A percentile compares a stretch with the other conserved stretches of the same genome.
Conservation (phyloP, 495 filamentous ascomycete species). For the Saxophila tyrrhenica region DNA sequence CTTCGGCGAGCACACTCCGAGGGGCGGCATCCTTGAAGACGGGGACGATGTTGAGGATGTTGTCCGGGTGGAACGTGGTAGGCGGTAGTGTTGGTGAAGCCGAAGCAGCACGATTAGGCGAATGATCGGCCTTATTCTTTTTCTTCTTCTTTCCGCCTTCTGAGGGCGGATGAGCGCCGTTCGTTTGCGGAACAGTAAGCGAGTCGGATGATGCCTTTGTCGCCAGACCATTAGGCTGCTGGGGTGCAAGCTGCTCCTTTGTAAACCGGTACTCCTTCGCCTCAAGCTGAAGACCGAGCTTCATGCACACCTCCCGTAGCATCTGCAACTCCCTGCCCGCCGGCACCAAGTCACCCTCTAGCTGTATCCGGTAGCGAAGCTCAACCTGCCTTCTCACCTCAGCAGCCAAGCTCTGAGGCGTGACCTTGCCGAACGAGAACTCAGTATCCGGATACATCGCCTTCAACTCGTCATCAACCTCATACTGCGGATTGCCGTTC, state of each 20-base stretch:
- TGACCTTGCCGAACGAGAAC: slow-evolving; percentile 65
- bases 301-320: slow-evolving; percentile 78
- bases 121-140: slow-evolving; percentile 47
- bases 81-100: slow-evolving; percentile 38
- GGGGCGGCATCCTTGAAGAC: slow-evolving; percentile 89
- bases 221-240: slow-evolving; percentile 1
- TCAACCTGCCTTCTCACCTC: slow-evolving; percentile 62
- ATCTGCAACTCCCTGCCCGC: slow-evolving; percentile 66
- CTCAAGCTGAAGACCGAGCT: slow-evolving; percentile 81
- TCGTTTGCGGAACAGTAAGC: slow-evolving; percentile 27
- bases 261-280: slow-evolving; percentile 70
- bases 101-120: slow-evolving; percentile 39
- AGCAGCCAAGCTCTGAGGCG: slow-evolving; percentile 54
- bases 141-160: slow-evolving; percentile 52
- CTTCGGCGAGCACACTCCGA: slow-evolving; percentile 76
- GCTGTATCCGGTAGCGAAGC: slow-evolving; percentile 63
- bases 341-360: slow-evolving; percentile 54
- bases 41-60: slow-evolving; percentile 83
- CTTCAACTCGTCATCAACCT: slow-evolving; percentile 63
- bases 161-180: slow-evolving; percentile 30
- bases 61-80: slow-evolving; percentile 67
- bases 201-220: slow-evolving; percentile 28
- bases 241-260: slow-evolving; percentile 26
- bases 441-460: slow-evolving; percentile 73
- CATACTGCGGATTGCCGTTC: slow-evolving; percentile 63